Evolutionary conservation across 2,329 filamentous ascomycete species (phyloP).

Genomic region (Raffaelea ambrosiae): DNA sequence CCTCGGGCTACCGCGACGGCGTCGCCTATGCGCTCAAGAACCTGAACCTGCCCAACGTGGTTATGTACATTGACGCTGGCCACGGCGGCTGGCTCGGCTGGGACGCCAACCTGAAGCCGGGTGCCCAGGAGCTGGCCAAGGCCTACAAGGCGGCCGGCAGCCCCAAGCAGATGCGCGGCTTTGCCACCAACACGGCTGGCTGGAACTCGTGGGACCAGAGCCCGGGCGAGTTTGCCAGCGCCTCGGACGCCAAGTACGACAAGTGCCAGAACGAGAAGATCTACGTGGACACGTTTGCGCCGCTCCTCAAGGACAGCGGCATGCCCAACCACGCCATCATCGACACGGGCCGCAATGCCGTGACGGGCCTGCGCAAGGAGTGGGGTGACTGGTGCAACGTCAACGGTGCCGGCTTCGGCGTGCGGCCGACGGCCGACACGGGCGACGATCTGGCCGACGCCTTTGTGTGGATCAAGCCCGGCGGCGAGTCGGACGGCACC

Average conservation of each 20-base stretch:
- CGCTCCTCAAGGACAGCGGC: conserved; percentile 26
- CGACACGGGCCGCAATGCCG: conserved; percentile 31
- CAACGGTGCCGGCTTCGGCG: conserved; percentile 51
- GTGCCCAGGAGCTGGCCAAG: conserved; percentile 29
- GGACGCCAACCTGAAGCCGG: conserved; percentile 42
- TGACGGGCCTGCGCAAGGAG: conserved; percentile 31
- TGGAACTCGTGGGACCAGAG: conserved; percentile 30
- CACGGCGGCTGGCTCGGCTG: conserved; percentile 59
- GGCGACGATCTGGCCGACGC: conserved; percentile 48
- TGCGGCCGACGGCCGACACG: conserved; percentile 47
- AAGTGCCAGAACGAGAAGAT: conserved; percentile 32
- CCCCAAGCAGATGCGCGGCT: conserved; percentile 28
- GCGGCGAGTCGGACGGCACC: conserved; percentile 41
- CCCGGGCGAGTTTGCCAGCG: conserved; percentile 30
- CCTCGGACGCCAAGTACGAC: conserved; percentile 32
- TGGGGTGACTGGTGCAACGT: conserved; percentile 46
- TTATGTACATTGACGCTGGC: conserved; percentile 56
- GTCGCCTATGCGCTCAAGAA: conserved; percentile 46
- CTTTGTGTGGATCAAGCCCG: conserved; percentile 61
- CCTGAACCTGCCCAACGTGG: conserved; percentile 52
- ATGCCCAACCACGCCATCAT: conserved; percentile 34
- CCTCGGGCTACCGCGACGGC: conserved; percentile 44
- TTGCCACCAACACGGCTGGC: conserved; percentile 30
- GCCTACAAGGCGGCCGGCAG: conserved; percentile 27
- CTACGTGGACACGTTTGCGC: conserved; percentile 31